Conservation (phyloP, 108 stramenopile genomes). For the Heterococcus sp. region DNA sequence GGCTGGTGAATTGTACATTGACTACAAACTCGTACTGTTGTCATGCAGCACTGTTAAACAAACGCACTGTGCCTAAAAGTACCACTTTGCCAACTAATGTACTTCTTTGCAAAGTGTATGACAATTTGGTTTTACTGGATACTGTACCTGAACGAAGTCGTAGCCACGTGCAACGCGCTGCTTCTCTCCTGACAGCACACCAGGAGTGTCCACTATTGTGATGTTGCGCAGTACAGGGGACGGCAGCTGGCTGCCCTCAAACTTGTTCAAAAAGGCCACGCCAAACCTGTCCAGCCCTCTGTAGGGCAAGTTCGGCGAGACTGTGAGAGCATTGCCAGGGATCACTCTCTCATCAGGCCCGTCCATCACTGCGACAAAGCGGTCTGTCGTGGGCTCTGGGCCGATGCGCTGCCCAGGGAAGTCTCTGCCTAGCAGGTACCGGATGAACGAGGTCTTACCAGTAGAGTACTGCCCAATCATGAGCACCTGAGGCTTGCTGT, state of each 20-base stretch:
- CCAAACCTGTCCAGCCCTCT: constrained; percentile 90
- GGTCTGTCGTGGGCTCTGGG: constrained; percentile 95
- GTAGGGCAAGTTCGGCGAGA: constrained; percentile 82
- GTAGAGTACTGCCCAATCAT: constrained; percentile 96
- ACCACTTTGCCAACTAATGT: too few species aligned
- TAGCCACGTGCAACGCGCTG: constrained; percentile 72
- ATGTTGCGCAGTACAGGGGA: constrained; percentile 69
- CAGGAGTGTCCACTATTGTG: constrained; percentile 93
- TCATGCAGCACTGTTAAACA: too few species aligned
- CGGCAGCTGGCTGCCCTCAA: constrained; percentile 59
- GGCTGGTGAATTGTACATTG: too few species aligned
- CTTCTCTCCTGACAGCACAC: constrained; percentile 92
- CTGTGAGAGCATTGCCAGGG: constrained; percentile 78
- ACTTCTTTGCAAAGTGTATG: too few species aligned
- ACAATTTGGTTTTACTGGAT: too few species aligned
- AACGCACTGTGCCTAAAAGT: too few species aligned
- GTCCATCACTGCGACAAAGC: constrained; percentile 78
- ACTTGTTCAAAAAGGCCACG: constrained; percentile 87
- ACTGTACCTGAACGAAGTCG: constrained; percentile 50
- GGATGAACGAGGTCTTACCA: constrained; percentile 78
- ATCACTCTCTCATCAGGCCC: constrained; percentile 82
- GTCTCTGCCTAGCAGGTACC: constrained; percentile 49
- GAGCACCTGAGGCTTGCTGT: constrained; percentile 92
- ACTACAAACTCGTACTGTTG: too few species aligned
- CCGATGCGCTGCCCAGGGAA: constrained; percentile 95